These are phyloP conservation scores for Blastocystis sp. DNA, from an alignment of 352 stramenopile species.

Conservation along the genomic window DNA sequence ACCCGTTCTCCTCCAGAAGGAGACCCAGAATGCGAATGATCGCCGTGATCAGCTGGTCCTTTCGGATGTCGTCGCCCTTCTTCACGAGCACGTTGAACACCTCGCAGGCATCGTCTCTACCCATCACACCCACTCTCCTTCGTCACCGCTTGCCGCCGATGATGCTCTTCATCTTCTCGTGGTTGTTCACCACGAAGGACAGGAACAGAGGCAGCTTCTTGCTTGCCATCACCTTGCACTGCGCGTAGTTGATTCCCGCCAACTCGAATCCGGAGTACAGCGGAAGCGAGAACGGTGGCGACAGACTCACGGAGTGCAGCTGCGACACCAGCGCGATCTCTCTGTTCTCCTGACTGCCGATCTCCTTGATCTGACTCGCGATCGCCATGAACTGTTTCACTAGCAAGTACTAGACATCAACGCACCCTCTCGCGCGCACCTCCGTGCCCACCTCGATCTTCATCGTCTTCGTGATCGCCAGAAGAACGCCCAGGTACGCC, in stretches of 20 bases:
- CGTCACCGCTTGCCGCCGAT: constrained; percentile 17
- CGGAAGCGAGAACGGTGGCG: constrained; percentile 86
- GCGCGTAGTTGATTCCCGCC: constrained; percentile 81
- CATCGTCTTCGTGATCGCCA: constrained; percentile 72
- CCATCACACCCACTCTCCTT: background rate
- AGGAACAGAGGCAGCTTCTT: constrained; percentile 89
- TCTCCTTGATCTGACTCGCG: constrained; percentile 79
- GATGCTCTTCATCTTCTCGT: constrained; percentile 75
- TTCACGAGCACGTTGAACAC: constrained; percentile 87
- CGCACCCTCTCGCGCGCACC: constrained; percentile 84
- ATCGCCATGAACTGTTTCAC: constrained; percentile 87
- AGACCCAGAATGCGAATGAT: constrained; percentile 88
- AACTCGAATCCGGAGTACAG: constrained; percentile 85
- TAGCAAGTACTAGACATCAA: constrained; percentile 85
- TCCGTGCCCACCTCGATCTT: constrained; percentile 85
- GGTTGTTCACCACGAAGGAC: constrained; percentile 82
- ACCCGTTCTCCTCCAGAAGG: constrained; percentile 83
- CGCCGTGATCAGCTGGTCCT: constrained; percentile 90
- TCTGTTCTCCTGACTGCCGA: constrained; percentile 46
- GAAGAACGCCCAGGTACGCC: constrained; percentile 74
- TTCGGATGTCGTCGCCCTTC: constrained; percentile 87
- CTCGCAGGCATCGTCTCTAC: constrained; percentile 64
- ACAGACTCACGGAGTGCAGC: constrained; percentile 79
- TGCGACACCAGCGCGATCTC: constrained; percentile 79
- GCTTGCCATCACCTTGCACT: constrained; percentile 89